Base-by-base conservation (phyloP, 208 protist genomes). In the Acanthamoeba culbertsoni region DNA sequence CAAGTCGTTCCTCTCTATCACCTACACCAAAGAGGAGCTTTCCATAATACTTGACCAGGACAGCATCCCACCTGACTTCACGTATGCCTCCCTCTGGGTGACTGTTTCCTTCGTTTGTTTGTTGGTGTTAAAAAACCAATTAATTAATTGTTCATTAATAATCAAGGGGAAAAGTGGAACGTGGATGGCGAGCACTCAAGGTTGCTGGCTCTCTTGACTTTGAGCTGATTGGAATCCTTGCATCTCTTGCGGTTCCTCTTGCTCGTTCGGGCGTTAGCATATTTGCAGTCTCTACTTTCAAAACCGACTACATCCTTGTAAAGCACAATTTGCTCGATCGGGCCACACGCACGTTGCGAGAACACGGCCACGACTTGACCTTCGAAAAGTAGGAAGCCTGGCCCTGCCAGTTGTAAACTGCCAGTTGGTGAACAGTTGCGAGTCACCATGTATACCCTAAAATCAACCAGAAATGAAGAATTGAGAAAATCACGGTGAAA, bases 21-120 rank as follows among this genome's bases (percentile, higher is more conserved):
- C 82, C 48, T 90, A 90, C 82, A 90, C 82, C 18, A 57, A 43
- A 35, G 82, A 90, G 33, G 82, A 90, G 53, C 82, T 90, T 35
- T 90, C 82, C 37, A 43, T 90, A 20, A 51, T 90, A 26, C n/a
- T 90, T 51, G 16, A 33, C 18, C 53, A 90, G 51, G 4, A 20
- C 23, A 37, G n/a, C 71, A 82, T 82, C 42, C 71, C 71, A 12
- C 31, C 46, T 2, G 43, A 82, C 23, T 82, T 82, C 71, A 12
- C 10, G 71, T 82, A 31, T 43, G 23, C 68, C 35, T 2, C 35
- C 10, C 40, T 12, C 23, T 77, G 0, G 4, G 14, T 35, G 33
- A 37, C 10, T 43, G 42, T 42, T 73, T 10, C 63, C 31, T 16
- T 4, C 42, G 14, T 62, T 20, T 31, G 20, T 62, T 31, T 62